A percentile compares a stretch with the other conserved stretches of the same genome.
These are phyloP conservation scores for Pythium angustatum DNA, from an alignment of 352 stramenopile genomes.

Conservation along the genomic window DNA sequence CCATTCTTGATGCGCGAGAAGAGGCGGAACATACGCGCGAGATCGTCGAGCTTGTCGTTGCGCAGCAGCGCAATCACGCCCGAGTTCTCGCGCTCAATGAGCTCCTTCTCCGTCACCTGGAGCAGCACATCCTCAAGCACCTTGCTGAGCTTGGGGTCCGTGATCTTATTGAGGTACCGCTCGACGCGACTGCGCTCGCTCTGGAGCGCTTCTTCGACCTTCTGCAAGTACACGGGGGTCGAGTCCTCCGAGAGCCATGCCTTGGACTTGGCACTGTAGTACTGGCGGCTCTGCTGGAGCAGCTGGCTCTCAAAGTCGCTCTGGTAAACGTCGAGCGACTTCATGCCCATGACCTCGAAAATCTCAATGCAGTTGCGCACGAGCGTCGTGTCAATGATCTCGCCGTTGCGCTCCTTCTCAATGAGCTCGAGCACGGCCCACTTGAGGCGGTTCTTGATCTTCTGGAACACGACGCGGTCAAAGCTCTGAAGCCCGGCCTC, in stretches of 20 bases:
- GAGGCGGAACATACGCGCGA: conserved; percentile 98
- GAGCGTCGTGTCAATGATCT: conserved; percentile 97
- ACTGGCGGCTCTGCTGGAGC: conserved; percentile 90
- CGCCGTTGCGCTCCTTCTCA: conserved; percentile 96
- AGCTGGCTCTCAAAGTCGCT: conserved; percentile 94
- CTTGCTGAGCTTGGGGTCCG: conserved; percentile 95
- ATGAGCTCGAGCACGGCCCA: conserved; percentile 96
- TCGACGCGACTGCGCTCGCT: conserved; percentile 87
- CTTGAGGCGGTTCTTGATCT: conserved; percentile 80
- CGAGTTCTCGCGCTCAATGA: conserved; percentile 98
- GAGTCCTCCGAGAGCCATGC: conserved; percentile 97
- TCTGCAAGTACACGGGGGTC: conserved; percentile 98
- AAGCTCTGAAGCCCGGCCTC: conserved; percentile 90
- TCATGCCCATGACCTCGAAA: conserved; percentile 98
- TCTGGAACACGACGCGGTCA: conserved; percentile 81
- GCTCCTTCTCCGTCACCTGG: conserved; percentile 92
- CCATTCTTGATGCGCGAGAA: conserved; percentile 96
- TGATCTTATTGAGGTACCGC: conserved; percentile 96
- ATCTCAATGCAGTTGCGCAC: conserved; percentile 97
- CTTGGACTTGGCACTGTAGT: conserved; percentile 97
- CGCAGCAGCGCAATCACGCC: conserved; percentile 93
- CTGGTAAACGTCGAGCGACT: conserved; percentile 96
- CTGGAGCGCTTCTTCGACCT: conserved; percentile 87
- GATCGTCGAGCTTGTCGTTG: conserved; percentile 97
- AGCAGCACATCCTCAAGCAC: conserved; percentile 94